These are phyloP conservation scores for Candida oleophila DNA, from an alignment of 805 yeast genomes.

Conservation along the genomic window DNA sequence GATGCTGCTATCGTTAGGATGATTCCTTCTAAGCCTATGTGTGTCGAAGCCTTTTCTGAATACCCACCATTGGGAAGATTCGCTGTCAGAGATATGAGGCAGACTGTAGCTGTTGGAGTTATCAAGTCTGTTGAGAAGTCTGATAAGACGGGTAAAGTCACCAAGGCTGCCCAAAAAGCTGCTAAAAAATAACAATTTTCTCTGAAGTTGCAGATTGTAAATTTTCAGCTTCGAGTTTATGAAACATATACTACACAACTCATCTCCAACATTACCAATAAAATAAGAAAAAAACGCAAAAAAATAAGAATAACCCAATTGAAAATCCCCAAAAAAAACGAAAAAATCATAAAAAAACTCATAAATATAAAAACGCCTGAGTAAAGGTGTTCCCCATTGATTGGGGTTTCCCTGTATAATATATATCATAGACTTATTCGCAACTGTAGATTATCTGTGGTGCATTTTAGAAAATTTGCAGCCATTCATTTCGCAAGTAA, in stretches of 20 bases:
- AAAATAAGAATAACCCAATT: background rate
- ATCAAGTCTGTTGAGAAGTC: constrained; percentile 66
- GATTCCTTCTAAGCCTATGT: constrained; percentile 45
- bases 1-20: constrained; percentile 42
- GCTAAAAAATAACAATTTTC: constrained; percentile 37
- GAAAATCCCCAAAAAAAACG: background rate
- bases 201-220: background rate
- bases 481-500: background rate
- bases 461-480: background rate
- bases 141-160: constrained; percentile 49
- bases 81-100: constrained; percentile 98
- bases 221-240: background rate
- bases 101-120: constrained; percentile 99
- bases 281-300: background rate
- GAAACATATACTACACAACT: background rate
- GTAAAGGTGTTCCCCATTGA: background rate
- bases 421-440: background rate
- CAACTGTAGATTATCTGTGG: background rate
- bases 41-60: constrained; percentile 44
- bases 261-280: background rate
- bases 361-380: background rate
- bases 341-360: background rate
- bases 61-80: constrained; percentile 48
- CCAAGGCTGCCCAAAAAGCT: constrained; percentile 49
- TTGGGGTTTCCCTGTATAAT: background rate